Percentiles rank a stretch among this genome's conserved stretches.
phyloP scores from a whole-genome alignment of 306 rosid genomes.

The Elaeagnus macrophylla region DNA sequence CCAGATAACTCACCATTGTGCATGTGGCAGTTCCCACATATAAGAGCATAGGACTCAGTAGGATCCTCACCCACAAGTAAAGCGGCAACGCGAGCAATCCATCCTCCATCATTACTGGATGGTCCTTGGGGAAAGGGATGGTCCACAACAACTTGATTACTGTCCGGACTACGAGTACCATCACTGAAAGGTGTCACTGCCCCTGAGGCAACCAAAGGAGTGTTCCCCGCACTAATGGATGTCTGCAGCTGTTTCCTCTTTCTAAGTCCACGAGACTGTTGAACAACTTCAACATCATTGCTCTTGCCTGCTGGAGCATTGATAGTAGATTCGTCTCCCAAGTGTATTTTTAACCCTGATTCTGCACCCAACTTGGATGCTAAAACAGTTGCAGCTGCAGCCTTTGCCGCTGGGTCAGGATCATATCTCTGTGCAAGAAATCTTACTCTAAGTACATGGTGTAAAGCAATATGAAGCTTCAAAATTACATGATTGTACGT shows the following conservation, averaged over 20 bases:
- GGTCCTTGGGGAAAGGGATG: constrained; percentile 63
- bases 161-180: constrained; percentile 31
- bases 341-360: constrained; percentile 63
- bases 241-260: constrained; percentile 51
- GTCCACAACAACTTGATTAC: constrained; percentile 43
- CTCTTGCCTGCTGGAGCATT: constrained; percentile 52
- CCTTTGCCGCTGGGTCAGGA: constrained; percentile 98
- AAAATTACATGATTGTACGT: too few species aligned
- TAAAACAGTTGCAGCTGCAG: constrained; percentile 92
- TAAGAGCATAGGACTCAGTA: constrained; percentile 84
- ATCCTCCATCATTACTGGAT: constrained; percentile 64
- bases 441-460: constrained; percentile 1
- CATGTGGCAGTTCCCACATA: constrained; percentile 95
- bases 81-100: constrained; percentile 92
- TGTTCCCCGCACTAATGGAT: constrained; percentile 33
- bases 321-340: constrained; percentile 52
- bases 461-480: neutral
- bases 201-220: constrained; percentile 25
- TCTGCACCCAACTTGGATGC: constrained; percentile 96
- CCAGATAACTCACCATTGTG: constrained; percentile 71
- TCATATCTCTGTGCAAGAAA: constrained; percentile 74
- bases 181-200: constrained; percentile 39
- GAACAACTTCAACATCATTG: constrained; percentile 63
- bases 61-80: constrained; percentile 99
- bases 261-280: constrained; percentile 62